These are phyloP conservation scores for Psilocybe azurescens DNA, from an alignment of 768 basidiomycete genomes.

Conservation along the genomic window DNA sequence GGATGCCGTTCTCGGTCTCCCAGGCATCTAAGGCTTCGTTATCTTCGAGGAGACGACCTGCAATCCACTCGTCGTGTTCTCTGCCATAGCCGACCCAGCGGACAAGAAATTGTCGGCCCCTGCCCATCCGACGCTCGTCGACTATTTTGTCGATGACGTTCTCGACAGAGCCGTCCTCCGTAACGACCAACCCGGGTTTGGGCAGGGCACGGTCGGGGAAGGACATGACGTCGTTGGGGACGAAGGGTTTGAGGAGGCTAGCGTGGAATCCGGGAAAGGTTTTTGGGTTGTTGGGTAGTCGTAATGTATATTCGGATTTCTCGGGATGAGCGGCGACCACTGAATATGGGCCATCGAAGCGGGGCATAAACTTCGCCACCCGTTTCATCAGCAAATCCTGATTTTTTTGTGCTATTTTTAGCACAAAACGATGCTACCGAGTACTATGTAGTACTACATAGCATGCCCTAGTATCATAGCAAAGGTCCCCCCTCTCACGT, in stretches of 20 bases:
- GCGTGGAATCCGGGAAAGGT: slow-evolving; percentile 40
- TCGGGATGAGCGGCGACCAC: slow-evolving; percentile 16
- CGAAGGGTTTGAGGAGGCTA: slow-evolving; percentile 30
- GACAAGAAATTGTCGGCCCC: slow-evolving; percentile 35
- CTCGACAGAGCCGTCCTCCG: slow-evolving; percentile 14
- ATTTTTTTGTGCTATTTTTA: too few species aligned
- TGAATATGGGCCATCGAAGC: slow-evolving; percentile 35
- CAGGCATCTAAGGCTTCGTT: slow-evolving; percentile 28
- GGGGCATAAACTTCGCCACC: slow-evolving; percentile 47
- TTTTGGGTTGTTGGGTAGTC: slow-evolving; percentile 30
- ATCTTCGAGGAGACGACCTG: slow-evolving; percentile 17
- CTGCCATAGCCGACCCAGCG: slow-evolving; percentile 34
- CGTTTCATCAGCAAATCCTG: too few species aligned
- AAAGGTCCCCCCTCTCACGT: too few species aligned
- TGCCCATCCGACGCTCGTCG: slow-evolving; percentile 25
- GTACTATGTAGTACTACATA: too few species aligned
- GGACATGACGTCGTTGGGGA: slow-evolving; percentile 30
- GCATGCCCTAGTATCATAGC: too few species aligned
- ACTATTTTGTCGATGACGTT: slow-evolving; percentile 34
- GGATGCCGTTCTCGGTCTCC: background rate
- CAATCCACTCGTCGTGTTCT: slow-evolving; percentile 31
- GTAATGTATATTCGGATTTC: slow-evolving; percentile 31
- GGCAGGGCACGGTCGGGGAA: slow-evolving; percentile 30
- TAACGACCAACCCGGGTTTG: background rate
- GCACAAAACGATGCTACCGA: too few species aligned